These are phyloP conservation scores for Boletus calvinii DNA, from an alignment of 1,284 basidiomycete genomes.

Conservation along the genomic window DNA sequence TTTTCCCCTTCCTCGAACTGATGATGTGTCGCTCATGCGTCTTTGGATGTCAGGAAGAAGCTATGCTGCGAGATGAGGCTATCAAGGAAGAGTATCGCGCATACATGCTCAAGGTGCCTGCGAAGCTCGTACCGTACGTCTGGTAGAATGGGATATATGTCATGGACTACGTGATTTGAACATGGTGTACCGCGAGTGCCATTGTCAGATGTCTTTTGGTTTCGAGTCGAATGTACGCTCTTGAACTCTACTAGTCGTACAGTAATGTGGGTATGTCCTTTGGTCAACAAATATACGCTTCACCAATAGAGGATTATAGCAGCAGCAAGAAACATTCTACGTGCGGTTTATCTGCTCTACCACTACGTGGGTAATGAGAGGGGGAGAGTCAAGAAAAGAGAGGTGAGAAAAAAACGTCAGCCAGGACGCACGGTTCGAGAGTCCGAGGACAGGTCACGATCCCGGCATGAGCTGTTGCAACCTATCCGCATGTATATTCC, in stretches of 20 bases:
- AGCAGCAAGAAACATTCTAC: not conserved
- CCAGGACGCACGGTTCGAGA: no score
- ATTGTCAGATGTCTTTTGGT: no score
- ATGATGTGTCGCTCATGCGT: not conserved
- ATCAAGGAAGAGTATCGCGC: not conserved
- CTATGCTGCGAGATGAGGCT: not conserved
- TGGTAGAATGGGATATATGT: not conserved
- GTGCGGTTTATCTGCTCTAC: slow-evolving; percentile 15
- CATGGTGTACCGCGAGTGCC: no score
- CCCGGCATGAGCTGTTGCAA: slow-evolving; percentile 44
- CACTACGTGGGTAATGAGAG: not conserved
- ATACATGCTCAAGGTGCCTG: slow-evolving; percentile 3
- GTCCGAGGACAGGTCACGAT: slow-evolving; percentile 3
- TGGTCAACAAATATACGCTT: not conserved
- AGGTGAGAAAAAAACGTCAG: not conserved
- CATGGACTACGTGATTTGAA: no score
- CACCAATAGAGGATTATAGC: not conserved
- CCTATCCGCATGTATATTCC: slow-evolving; percentile 55
- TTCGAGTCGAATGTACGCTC: no score
- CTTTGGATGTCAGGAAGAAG: not conserved
- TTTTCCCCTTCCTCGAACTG: not conserved
- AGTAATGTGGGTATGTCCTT: slow-evolving; percentile 5
- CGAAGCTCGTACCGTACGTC: not conserved
- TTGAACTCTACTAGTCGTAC: slow-evolving; percentile 3
- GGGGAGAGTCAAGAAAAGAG: not conserved